These are phyloP conservation scores for Colletotrichum sp. DNA, from an alignment of 2,329 filamentous ascomycete genomes.

Conservation along the genomic window DNA sequence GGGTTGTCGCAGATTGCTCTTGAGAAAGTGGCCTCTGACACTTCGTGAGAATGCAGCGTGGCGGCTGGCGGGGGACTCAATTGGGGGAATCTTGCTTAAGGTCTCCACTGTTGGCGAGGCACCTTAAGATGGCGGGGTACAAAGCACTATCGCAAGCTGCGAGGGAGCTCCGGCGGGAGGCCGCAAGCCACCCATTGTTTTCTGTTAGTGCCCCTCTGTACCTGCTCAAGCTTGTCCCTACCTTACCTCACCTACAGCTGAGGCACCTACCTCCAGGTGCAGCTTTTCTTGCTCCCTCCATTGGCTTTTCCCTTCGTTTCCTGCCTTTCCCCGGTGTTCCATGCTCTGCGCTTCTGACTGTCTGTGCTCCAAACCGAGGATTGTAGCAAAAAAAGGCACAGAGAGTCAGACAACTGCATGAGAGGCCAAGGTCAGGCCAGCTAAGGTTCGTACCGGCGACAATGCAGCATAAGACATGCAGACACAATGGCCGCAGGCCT, in stretches of 20 bases:
- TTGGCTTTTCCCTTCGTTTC: background rate
- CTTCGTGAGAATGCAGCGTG: constrained; percentile 11
- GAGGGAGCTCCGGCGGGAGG: background rate
- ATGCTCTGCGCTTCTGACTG: background rate
- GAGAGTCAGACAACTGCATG: background rate
- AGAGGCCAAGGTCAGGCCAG: background rate
- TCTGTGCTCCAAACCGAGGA: background rate
- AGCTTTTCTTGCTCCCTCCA: background rate
- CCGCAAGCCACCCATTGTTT: background rate
- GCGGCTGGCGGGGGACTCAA: background rate
- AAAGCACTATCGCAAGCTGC: constrained; percentile 3
- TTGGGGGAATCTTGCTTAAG: constrained; percentile 9
- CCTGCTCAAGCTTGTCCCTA: background rate
- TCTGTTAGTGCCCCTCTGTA: constrained; percentile 6
- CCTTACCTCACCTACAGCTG: background rate
- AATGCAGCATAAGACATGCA: background rate
- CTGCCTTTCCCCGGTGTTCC: background rate
- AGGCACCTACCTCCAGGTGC: background rate
- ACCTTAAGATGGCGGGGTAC: constrained; percentile 6
- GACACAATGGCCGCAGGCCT: background rate
- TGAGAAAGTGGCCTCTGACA: constrained; percentile 11
- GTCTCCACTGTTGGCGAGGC: constrained; percentile 6
- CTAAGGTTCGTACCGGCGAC: background rate
- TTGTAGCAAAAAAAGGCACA: background rate
- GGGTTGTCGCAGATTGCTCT: constrained; percentile 19